Percentiles rank a stretch among this genome's conserved stretches.
Conservation (phyloP, 2,329 filamentous ascomycete species). For the Epichloe gansuensis region DNA sequence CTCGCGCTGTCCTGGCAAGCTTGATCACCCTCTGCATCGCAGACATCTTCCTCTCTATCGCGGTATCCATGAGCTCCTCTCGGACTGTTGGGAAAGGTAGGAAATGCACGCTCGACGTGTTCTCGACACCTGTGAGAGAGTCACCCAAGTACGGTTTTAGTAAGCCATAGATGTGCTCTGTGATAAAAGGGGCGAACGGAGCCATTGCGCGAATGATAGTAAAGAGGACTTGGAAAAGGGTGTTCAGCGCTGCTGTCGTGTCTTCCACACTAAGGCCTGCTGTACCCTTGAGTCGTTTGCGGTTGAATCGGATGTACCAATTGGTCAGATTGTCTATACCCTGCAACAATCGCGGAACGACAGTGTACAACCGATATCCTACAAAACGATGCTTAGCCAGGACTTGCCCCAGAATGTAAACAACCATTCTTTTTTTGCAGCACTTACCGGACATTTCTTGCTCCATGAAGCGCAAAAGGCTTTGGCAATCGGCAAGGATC, state of each 20-base stretch:
- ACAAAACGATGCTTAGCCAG: not conserved
- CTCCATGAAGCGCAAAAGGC: constrained; percentile 73
- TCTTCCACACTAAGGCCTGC: constrained; percentile 42
- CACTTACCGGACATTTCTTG: constrained; percentile 64
- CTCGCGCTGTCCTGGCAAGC: constrained; percentile 64
- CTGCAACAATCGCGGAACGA: constrained; percentile 62
- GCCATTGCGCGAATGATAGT: constrained; percentile 70
- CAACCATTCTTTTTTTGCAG: not conserved
- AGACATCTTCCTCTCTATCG: constrained; percentile 64
- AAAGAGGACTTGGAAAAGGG: constrained; percentile 77
- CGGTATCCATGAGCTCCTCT: constrained; percentile 67
- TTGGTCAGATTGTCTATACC: constrained; percentile 82
- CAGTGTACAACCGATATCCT: constrained; percentile 61
- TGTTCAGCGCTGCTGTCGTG: constrained; percentile 72
- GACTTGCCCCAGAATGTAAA: too few relatives aligned
- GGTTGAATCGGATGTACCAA: constrained; percentile 87
- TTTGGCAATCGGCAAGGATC: constrained; percentile 79
- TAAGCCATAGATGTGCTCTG: constrained; percentile 52
- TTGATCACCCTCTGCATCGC: constrained; percentile 89
- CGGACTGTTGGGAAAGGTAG: constrained; percentile 69
- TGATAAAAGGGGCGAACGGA: constrained; percentile 81
- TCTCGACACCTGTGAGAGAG: constrained; percentile 45
- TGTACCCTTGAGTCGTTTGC: constrained; percentile 67
- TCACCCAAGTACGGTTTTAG: constrained; percentile 67
- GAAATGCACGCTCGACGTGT: constrained; percentile 75